A percentile compares a stretch with the other conserved stretches of the same genome.
Conservation (phyloP, 805 yeast species). For the Zygoascus ofunaensis region DNA sequence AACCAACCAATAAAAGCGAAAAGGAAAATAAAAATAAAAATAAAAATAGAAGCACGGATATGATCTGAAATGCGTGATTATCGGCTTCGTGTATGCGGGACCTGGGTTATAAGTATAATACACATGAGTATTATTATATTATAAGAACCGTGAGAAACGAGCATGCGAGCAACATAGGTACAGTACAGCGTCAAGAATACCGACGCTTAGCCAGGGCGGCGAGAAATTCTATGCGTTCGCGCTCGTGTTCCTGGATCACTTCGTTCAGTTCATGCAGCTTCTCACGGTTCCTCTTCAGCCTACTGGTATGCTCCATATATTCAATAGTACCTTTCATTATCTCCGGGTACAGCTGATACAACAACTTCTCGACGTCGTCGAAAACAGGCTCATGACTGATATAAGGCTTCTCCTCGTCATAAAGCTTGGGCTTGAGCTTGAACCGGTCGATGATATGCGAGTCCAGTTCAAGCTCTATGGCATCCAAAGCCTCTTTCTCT, state of each 20-base stretch:
- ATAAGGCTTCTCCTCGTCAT: conserved; percentile 18
- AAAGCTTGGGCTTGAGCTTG: conserved; percentile 15
- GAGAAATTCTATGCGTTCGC: conserved; percentile 6
- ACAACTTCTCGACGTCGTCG: conserved; percentile 13
- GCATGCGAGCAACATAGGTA: neutral
- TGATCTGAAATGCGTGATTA: neutral
- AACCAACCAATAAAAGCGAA: neutral
- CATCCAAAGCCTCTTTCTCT: conserved; percentile 10
- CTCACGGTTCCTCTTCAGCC: conserved; percentile 18
- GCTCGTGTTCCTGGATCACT: conserved; percentile 11
- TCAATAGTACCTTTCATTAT: conserved; percentile 9
- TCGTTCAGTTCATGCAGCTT: conserved; percentile 11
- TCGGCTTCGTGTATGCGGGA: no score
- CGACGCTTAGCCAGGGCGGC: conserved; percentile 7
- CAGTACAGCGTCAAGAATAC: no score
- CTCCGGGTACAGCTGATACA: conserved; percentile 16
- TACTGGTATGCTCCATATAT: conserved; percentile 13
- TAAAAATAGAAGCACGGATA: neutral
- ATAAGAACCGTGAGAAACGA: no score
- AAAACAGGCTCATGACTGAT: conserved; percentile 19
- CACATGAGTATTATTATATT: no score
- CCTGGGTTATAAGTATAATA: no score
- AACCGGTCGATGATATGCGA: conserved; percentile 16
- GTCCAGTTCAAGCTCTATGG: conserved; percentile 14
- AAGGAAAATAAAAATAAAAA: neutral